Evolutionary conservation across 1,284 basidiomycete species (phyloP), one percentile per base, ranked within the genome.

Genomic region (Marasmius sp.): DNA sequence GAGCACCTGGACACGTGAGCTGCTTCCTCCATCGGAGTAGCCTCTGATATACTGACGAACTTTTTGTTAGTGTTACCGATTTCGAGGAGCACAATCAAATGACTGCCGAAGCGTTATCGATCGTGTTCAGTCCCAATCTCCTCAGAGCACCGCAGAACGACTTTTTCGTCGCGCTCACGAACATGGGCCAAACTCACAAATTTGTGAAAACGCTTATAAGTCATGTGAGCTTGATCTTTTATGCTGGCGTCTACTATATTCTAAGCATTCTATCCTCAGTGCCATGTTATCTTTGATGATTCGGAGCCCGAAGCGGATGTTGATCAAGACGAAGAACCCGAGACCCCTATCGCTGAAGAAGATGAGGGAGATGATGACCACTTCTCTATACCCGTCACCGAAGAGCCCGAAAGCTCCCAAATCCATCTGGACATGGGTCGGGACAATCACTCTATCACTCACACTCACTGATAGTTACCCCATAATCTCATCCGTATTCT

Each of bases 1-100:
- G 91, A 93, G 68, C 92, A 94, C 74, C 80, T 95, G n/a, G 91
- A 94, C 72, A 85, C 79, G 90, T 90, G 47, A 14, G 84, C 75
- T 39, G 37, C 49, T 56, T n/a, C 47, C 51, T 47, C 45, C 61
- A 39, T n/a, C 39, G 33, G 49, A 7, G n/a, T n/a, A 11, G 33
- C 50, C n/a, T 59, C 14, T 27, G 9, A 16, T 48, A 56, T 60
- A 62, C 64, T 62, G 43, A 64, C 20, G 53, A 56, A 60, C n/a
- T 60, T 2, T 2, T 27, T 27, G 27, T 27, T 69, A 92, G 91
- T 69, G 89, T 94, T 34, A 92, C 91, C 8, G 92, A 94, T 68
- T 92, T 83, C 71, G 92, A 94, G 70, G 90, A 92, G 62, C 82
- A 87, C 54, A 94, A 94, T 68, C 90, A 94, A 64, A 94, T 94